Base-by-base conservation (phyloP, 2,329 filamentous ascomycete species). In the Alternaria angustiovoidea region DNA sequence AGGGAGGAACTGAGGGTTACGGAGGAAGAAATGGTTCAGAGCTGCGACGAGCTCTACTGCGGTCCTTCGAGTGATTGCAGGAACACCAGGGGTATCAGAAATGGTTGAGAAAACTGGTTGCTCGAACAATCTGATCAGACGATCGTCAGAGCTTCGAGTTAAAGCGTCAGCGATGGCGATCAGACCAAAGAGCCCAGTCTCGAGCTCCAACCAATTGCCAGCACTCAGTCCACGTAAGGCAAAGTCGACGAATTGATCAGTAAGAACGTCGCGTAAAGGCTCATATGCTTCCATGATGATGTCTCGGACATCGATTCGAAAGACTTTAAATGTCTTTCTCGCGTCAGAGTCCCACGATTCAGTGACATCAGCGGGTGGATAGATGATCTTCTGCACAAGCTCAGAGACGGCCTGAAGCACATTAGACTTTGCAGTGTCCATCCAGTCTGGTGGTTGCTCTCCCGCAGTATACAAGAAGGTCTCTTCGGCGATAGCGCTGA, bases 231-330 rank as follows among this genome's bases (percentile, higher is more conserved):
- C 78, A 26, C 74, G 73, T 16, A 82, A 56, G 14, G 80, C 76
- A 51, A 84, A 77, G 30, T 80, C 71, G 42, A 84, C 78, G 62
- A 86, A 80, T 41, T 81, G 79, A 51, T 80, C 77, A 7, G 85
- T 79, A 63, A 86, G 71, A 20, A 72, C 71, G 14, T 79, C 75
- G 4, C 82, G 81, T 11, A 86, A 72, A n/a, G 82, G 73, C 3
- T 88, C 83, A 67, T 89, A 94, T 3, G 89, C 86, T 2, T 90
- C 88, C 66, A 93, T 88, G 28, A 95, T 82, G 51, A 95, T 84
- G 74, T 96, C 92, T 51, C 87, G 85, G n/a, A 94, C 88, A 70
- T 96, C 92, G 67, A 91, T 89, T 30, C 92, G 85, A 48, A 92
- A 92, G 58, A 91, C 88, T 52, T 85, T 83, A 76, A 94, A 94